Evolutionary conservation across 2,329 filamentous ascomycete genomes (phyloP).

Genomic region (Byssoonygena ceratinophila): DNA sequence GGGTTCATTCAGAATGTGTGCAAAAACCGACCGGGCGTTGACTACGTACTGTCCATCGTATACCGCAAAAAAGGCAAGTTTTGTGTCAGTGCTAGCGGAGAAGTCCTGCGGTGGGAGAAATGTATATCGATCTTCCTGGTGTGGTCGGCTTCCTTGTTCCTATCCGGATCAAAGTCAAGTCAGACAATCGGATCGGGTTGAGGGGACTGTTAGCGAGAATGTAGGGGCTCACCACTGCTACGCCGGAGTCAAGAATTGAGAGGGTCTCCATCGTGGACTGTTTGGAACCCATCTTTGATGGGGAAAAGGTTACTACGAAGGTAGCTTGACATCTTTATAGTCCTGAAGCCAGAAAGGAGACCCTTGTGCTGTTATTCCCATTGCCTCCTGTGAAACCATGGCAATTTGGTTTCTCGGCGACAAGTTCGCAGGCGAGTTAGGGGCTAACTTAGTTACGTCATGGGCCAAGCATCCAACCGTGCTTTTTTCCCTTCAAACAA

Average conservation of each 20-base stretch:
- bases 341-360: too few relatives aligned
- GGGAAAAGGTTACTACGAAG: too few relatives aligned
- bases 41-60: conserved; percentile 30
- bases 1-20: background rate
- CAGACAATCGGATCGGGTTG: background rate
- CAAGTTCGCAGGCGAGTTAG: too few relatives aligned
- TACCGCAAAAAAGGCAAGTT: conserved; percentile 26
- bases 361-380: too few relatives aligned
- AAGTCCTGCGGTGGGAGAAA: conserved; percentile 25
- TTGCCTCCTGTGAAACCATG: too few relatives aligned
- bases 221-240: background rate
- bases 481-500: too few relatives aligned
- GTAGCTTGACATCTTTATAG: too few relatives aligned
- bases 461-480: too few relatives aligned
- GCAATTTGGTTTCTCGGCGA: too few relatives aligned
- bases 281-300: too few relatives aligned
- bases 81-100: conserved; percentile 21
- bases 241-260: conserved; percentile 7
- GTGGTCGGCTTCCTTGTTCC: conserved; percentile 24
- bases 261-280: background rate
- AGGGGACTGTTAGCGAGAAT: background rate
- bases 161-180: conserved; percentile 9
- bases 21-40: background rate
- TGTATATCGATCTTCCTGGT: conserved; percentile 27
- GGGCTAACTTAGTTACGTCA: too few relatives aligned